A percentile compares a stretch with the other conserved stretches of the same genome.
Evolutionary conservation across 1,139 yeast species (phyloP).

Genomic region (Debaryomyces udenii): DNA sequence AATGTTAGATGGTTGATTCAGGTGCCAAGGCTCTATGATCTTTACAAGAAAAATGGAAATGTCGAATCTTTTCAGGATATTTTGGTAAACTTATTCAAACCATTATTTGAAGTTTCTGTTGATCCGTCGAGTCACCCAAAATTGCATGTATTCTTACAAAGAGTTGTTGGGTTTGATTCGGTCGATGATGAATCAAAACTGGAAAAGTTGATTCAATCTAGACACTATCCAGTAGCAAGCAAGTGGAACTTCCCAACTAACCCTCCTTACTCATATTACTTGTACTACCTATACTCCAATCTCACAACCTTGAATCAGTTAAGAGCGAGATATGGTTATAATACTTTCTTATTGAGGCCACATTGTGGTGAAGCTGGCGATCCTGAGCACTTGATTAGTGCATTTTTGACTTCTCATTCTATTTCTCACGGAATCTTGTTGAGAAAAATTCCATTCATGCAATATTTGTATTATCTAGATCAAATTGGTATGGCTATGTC

Average conservation of each 20-base stretch:
- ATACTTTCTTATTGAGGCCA: conserved; percentile 91
- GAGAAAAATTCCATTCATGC: conserved; percentile 92
- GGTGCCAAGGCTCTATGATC: conserved; percentile 89
- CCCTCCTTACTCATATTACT: conserved; percentile 97
- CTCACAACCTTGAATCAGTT: conserved; percentile 82
- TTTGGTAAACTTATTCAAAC: conserved; percentile 76
- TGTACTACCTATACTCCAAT: conserved; percentile 87
- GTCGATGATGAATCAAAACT: conserved; percentile 97
- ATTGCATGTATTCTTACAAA: conserved; percentile 79
- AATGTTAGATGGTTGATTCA: conserved; percentile 97
- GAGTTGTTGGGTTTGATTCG: conserved; percentile 97
- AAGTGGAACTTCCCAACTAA: conserved; percentile 77
- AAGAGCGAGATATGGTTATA: conserved; percentile 72
- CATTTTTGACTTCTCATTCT: conserved; percentile 87
- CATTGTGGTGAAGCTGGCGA: conserved; percentile 99
- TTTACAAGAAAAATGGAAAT: conserved; percentile 77
- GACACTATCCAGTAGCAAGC: conserved; percentile 79
- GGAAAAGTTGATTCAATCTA: conserved; percentile 72
- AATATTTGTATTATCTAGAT: conserved; percentile 87
- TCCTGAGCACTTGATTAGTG: conserved; percentile 92
- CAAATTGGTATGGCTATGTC: conserved; percentile 99
- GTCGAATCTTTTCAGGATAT: conserved; percentile 77
- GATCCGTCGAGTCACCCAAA: conserved; percentile 89
- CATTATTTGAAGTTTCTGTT: conserved; percentile 88
- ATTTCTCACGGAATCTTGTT: conserved; percentile 94